A percentile compares a stretch with the other conserved stretches of the same genome.
Conservation (phyloP, 1,284 basidiomycete genomes). For the Inonotus hispidus region DNA sequence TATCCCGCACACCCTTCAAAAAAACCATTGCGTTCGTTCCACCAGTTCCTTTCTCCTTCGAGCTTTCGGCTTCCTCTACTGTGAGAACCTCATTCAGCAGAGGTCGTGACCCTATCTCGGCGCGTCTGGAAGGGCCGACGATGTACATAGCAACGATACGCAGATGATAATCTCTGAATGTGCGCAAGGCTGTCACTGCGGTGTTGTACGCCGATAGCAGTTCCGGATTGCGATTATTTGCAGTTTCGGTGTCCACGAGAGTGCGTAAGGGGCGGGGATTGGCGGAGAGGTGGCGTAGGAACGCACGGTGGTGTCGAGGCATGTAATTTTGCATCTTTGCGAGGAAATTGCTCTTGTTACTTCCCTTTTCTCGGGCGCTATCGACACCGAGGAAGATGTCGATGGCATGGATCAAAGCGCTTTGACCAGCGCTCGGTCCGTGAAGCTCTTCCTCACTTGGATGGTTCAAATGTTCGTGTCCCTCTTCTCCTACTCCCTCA, state of each 20-base stretch:
- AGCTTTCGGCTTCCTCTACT: conserved; percentile 19
- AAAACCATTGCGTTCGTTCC: conserved; percentile 82
- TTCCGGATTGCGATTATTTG: conserved; percentile 24
- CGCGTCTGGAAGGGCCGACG: conserved; percentile 53
- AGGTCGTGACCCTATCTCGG: conserved; percentile 28
- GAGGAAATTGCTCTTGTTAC: conserved; percentile 46
- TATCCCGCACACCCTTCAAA: conserved; percentile 73
- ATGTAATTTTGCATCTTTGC: conserved; percentile 85
- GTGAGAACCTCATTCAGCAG: conserved; percentile 12
- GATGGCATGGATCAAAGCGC: conserved; percentile 81
- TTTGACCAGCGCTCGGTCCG: conserved; percentile 90
- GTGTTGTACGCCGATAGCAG: conserved; percentile 67
- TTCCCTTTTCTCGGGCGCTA: conserved; percentile 34
- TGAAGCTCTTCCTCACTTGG: conserved; percentile 58
- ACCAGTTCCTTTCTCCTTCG: conserved; percentile 50
- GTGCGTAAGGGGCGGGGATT: conserved; percentile 54
- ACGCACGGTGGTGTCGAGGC: conserved; percentile 86
- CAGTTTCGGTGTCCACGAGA: conserved; percentile 40
- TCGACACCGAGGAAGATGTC: conserved; percentile 89
- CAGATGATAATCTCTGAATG: conserved; percentile 85
- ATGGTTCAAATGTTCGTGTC: conserved; percentile 37
- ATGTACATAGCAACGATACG: conserved; percentile 84
- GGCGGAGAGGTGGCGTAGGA: conserved; percentile 75
- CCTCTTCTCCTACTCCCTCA: conserved; percentile 58
- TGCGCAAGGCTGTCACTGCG: conserved; percentile 69